Percentiles rank a stretch among this genome's conserved stretches.
Evolutionary conservation across 2,329 filamentous ascomycete genomes (phyloP).

Genomic region (Aspergillus floridensis): DNA sequence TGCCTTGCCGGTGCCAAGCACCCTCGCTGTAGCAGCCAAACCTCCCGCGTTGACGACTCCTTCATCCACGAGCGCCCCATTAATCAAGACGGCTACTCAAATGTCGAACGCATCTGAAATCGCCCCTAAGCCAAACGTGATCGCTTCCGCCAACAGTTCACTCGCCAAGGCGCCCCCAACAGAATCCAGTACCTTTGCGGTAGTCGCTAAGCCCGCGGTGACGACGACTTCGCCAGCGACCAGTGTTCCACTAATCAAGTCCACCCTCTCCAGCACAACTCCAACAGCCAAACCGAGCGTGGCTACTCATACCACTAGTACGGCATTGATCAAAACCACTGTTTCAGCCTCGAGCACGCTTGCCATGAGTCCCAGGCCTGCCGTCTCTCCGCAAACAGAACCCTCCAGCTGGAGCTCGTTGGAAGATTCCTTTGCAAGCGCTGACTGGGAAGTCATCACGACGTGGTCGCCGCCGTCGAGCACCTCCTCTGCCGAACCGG

Average conservation of each 20-base stretch:
- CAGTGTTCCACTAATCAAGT: too few relatives aligned
- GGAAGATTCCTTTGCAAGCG: neutral
- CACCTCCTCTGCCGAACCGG: conserved; percentile 23
- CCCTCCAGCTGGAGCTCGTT: neutral
- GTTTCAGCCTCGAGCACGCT: neutral
- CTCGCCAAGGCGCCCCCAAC: too few relatives aligned
- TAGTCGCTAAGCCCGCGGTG: too few relatives aligned
- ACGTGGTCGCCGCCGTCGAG: conserved; percentile 26
- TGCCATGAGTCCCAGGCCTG: neutral
- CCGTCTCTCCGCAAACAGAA: neutral
- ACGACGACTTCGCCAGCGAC: too few relatives aligned
- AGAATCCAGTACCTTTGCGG: too few relatives aligned
- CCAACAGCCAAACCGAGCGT: neutral
- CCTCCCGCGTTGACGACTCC: neutral
- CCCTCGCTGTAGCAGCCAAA: neutral
- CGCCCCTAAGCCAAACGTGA: neutral
- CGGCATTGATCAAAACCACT: neutral
- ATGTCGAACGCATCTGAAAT: neutral
- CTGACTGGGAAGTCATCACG: neutral
- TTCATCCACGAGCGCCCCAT: neutral
- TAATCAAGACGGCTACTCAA: neutral
- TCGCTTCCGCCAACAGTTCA: neutral
- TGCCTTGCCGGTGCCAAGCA: neutral
- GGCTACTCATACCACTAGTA: neutral
- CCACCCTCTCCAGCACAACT: neutral